These are phyloP conservation scores for Sisymbrium irio DNA, from an alignment of 345 rosid species.

Conservation along the genomic window DNA sequence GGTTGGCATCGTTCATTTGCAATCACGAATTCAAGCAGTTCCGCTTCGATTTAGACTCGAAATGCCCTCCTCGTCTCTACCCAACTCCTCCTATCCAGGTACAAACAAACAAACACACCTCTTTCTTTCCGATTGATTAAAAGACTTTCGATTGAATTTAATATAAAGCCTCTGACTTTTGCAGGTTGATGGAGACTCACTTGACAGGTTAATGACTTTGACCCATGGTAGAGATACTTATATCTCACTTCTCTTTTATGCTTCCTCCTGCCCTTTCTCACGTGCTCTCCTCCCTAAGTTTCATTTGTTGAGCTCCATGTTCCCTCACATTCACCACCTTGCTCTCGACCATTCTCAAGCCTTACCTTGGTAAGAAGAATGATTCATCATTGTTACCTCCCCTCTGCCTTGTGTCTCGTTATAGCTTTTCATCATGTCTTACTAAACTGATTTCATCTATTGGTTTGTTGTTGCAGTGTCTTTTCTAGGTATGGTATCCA, in stretches of 20 bases:
- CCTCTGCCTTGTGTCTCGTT: neutral
- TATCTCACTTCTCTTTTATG: constrained; percentile 67
- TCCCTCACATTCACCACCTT: constrained; percentile 76
- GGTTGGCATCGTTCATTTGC: constrained; percentile 42
- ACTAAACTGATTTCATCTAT: neutral
- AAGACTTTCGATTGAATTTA: too few species aligned
- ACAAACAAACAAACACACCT: too few species aligned
- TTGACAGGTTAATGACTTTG: constrained; percentile 46
- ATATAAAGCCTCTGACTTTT: too few species aligned
- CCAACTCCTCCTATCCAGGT: constrained; percentile 69
- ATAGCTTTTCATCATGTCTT: neutral
- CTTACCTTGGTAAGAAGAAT: too few species aligned
- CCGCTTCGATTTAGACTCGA: constrained; percentile 43
- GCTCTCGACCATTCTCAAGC: constrained; percentile 69
- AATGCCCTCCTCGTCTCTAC: constrained; percentile 59
- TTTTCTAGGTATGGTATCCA: constrained; percentile 85
- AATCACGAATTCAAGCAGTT: constrained; percentile 46
- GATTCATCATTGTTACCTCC: too few species aligned
- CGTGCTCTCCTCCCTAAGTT: constrained; percentile 42
- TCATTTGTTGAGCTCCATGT: constrained; percentile 65
- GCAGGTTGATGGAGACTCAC: constrained; percentile 50
- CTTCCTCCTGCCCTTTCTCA: constrained; percentile 91
- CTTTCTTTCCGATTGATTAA: too few species aligned
- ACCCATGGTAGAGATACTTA: constrained; percentile 39
- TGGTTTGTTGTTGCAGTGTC: constrained; percentile 47